These are phyloP conservation scores for Dittrichia graveolens DNA, from an alignment of 129 eudicot species.

Conservation along the genomic window DNA sequence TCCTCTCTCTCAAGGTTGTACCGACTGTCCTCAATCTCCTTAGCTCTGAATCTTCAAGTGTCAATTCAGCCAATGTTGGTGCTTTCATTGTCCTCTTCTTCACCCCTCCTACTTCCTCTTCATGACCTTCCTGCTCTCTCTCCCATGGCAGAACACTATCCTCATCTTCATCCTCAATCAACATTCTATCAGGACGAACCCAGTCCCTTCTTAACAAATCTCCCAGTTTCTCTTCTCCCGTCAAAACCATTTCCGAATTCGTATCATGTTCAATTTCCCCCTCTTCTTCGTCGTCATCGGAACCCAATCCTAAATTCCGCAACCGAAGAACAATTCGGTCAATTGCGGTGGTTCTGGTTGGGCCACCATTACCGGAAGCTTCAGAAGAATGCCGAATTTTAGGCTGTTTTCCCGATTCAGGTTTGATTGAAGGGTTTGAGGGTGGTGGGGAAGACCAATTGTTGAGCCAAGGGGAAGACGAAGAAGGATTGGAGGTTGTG, in stretches of 20 bases:
- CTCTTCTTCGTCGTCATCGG: constrained; percentile 62
- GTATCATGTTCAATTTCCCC: constrained; percentile 21
- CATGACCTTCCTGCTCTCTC: constrained; percentile 45
- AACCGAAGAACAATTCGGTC: constrained; percentile 76
- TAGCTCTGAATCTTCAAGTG: constrained; percentile 79
- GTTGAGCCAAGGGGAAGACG: constrained; percentile 68
- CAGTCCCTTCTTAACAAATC: constrained; percentile 91
- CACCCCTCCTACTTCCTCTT: constrained; percentile 35
- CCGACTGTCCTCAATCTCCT: constrained; percentile 89
- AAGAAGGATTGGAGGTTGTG: constrained; percentile 29
- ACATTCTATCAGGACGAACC: constrained; percentile 71
- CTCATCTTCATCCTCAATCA: constrained; percentile 54
- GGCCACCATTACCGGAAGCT: not conserved
- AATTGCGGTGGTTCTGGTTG: constrained; percentile 57
- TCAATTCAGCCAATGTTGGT: constrained; percentile 84
- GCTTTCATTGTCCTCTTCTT: constrained; percentile 59
- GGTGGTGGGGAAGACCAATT: constrained; percentile 61
- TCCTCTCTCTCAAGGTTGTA: constrained; percentile 70
- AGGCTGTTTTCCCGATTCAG: constrained; percentile 14
- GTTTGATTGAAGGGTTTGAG: constrained; percentile 25
- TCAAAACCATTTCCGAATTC: constrained; percentile 28
- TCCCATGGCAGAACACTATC: constrained; percentile 77
- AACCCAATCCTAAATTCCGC: constrained; percentile 70
- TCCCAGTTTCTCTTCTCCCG: constrained; percentile 69
- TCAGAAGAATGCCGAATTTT: constrained; percentile 19